phyloP scores from a whole-genome alignment of 768 basidiomycete species.

The Boletus sp. region DNA sequence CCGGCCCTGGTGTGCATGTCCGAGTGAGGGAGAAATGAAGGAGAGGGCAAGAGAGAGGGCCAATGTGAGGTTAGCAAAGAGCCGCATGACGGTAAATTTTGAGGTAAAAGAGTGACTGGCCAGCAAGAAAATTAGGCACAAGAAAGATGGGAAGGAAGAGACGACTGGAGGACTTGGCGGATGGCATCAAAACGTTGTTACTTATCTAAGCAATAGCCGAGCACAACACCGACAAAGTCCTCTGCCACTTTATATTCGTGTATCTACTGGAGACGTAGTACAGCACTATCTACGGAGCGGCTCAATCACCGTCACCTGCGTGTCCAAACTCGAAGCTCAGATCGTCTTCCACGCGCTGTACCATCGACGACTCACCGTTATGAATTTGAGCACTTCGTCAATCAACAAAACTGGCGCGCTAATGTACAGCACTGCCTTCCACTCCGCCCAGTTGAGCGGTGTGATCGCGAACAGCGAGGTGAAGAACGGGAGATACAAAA shows the following conservation, averaged over 20 bases:
- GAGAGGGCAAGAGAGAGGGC: conserved; percentile 18
- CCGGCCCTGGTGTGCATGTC: conserved; percentile 19
- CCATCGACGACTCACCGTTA: conserved; percentile 51
- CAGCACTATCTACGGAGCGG: conserved; percentile 34
- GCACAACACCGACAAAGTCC: too few species aligned
- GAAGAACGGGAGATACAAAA: conserved; percentile 97
- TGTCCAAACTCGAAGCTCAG: not conserved
- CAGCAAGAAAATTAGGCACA: conserved; percentile 7
- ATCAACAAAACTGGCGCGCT: conserved; percentile 86
- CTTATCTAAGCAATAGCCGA: conserved; percentile 8
- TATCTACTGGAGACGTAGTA: too few species aligned
- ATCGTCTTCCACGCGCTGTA: not conserved
- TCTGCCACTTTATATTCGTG: too few species aligned
- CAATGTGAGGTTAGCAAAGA: conserved; percentile 19
- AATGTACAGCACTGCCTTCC: conserved; percentile 87
- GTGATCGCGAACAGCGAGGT: conserved; percentile 87
- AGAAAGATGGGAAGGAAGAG: not conserved
- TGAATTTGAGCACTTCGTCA: conserved; percentile 86
- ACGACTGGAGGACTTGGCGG: too few species aligned
- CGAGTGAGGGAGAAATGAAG: conserved; percentile 16
- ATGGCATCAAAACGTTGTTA: not conserved
- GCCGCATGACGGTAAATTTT: conserved; percentile 17
- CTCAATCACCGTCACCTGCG: conserved; percentile 54
- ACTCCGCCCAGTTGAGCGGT: conserved; percentile 91
- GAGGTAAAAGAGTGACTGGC: conserved; percentile 23